Base-by-base conservation (phyloP, 805 yeast species). In the Ogataea paraovalis region DNA sequence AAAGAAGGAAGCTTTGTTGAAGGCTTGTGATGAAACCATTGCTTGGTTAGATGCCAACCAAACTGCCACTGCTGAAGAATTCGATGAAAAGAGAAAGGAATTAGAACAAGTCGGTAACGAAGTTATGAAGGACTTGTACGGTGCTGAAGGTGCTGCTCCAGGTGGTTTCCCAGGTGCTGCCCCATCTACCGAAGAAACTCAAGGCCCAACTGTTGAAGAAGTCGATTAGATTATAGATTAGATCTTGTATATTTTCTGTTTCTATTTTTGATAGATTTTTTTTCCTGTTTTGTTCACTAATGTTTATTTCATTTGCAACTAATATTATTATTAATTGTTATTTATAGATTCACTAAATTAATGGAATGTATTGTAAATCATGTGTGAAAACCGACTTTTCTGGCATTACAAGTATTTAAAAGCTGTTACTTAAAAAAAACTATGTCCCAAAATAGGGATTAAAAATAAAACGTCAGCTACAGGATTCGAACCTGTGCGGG, bases 51-150 rank as follows among this genome's bases (percentile, higher is more conserved):
- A 91, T 72, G 80, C 81, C 61, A 88, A 89, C 79, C 92, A 85
- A 74, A 80, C 97, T 57, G 97, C 96, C 60, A 71, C 96, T 46
- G 81, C 87, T 50, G 97, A 92, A 69, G 98, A 91, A 79, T 91
- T 74, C 72, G 78, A 82, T 67, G 96, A 86, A 74, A 85, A 80
- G 78, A 96, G 90, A 79, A 91, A 91, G 84, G 97, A 90, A 75
- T 83, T 91, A 66, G 97, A 92, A 79, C 85, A 81, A 61, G 78
- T 85, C 73, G 96, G 96, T 60, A 91, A 91, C 81, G 97, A 97
- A 72, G 88, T 91, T 75, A 85, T 91, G 89, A 81, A 89, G 71
- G 89, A 91, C 81, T 89, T 94, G 80, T 92, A 92, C 84, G 94
- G 87, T 73, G 94, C 87, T 73, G 90, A 85, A 59, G 96, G 90